These are phyloP conservation scores for Hamigera avellanea DNA, from an alignment of 495 filamentous ascomycete species.

Conservation along the genomic window DNA sequence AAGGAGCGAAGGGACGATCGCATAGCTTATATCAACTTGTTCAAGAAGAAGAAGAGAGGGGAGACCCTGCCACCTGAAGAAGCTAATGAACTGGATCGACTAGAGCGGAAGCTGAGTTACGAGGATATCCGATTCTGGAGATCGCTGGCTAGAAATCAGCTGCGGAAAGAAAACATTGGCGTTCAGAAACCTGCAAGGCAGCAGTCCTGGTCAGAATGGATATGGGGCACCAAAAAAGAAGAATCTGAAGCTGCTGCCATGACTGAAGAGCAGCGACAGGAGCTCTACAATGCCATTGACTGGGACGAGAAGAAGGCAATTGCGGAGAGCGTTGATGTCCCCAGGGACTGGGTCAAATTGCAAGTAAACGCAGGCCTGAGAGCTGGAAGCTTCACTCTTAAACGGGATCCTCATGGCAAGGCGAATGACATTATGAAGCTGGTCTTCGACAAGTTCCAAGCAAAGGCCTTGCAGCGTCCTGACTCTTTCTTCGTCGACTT, in stretches of 20 bases:
- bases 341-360: slow-evolving; percentile 81
- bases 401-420: slow-evolving; percentile 71
- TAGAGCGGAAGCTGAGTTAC: slow-evolving; percentile 84
- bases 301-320: slow-evolving; percentile 95
- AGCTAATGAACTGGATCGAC: slow-evolving; percentile 52
- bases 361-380: slow-evolving; percentile 81
- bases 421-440: slow-evolving; percentile 72
- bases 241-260: slow-evolving; percentile 65
- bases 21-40: slow-evolving; percentile 77
- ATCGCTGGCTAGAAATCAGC: slow-evolving; percentile 83
- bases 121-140: slow-evolving; percentile 97
- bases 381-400: slow-evolving; percentile 88
- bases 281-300: slow-evolving; percentile 93
- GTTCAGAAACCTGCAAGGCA: slow-evolving; percentile 51
- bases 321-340: slow-evolving; percentile 75
- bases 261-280: slow-evolving; percentile 90
- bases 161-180: slow-evolving; percentile 86
- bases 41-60: slow-evolving; percentile 83
- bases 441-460: slow-evolving; percentile 87
- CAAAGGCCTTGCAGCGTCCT: slow-evolving; percentile 73
- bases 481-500: slow-evolving; percentile 83
- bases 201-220: slow-evolving; percentile 80
- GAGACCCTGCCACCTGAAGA: slow-evolving; percentile 61
- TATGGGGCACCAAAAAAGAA: slow-evolving; percentile 69
- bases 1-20: slow-evolving; percentile 84